Conservation (phyloP, 352 stramenopile species). For the Blastocystis hominis region DNA sequence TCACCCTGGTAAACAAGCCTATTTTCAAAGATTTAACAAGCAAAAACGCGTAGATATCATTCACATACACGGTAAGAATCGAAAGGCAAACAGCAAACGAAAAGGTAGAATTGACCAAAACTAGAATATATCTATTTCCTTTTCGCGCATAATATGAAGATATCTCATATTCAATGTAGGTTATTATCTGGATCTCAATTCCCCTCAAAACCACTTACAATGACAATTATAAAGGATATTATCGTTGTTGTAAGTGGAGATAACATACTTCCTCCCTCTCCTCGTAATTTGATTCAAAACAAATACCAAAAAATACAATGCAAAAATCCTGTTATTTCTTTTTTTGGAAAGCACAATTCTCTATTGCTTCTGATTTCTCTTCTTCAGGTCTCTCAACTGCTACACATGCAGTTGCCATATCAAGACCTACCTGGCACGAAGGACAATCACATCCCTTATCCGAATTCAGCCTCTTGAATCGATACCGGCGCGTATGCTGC, state of each 20-base stretch:
- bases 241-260: constrained; percentile 11
- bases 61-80: constrained; percentile 41
- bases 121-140: background rate
- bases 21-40: background rate
- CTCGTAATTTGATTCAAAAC: background rate
- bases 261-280: background rate
- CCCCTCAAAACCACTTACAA: background rate
- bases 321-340: no score
- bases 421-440: background rate
- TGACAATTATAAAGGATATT: constrained; percentile 26
- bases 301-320: no score
- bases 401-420: background rate
- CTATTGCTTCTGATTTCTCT: background rate
- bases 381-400: background rate
- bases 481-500: background rate
- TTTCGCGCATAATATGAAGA: constrained; percentile 26
- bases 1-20: constrained; percentile 41
- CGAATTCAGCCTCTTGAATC: background rate
- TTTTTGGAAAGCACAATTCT: background rate
- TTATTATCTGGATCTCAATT: background rate
- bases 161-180: constrained; percentile 7
- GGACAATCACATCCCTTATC: background rate
- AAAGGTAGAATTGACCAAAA: constrained; percentile 6
- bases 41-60: constrained; percentile 40
- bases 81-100: constrained; percentile 18